Evolutionary conservation across 2,329 filamentous ascomycete species (phyloP).

Genomic region (Aspergillus fijiensis): DNA sequence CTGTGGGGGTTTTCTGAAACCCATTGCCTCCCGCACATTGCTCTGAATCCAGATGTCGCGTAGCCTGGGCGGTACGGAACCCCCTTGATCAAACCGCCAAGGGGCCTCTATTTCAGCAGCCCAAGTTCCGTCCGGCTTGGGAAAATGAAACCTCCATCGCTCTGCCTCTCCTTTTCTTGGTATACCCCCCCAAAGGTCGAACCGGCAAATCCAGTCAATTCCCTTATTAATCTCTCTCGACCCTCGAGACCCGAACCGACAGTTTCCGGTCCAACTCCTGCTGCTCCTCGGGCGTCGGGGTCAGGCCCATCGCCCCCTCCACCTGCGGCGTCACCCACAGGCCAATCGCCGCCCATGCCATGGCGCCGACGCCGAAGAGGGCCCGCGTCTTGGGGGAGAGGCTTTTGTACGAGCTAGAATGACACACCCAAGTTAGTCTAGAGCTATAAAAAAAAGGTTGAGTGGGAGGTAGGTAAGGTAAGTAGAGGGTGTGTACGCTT

Average conservation of each 20-base stretch:
- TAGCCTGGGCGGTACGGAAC: not conserved
- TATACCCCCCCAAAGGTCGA: no score
- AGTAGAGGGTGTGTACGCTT: no score
- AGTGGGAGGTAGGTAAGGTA: no score
- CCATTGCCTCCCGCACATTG: not conserved
- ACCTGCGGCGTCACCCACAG: constrained; percentile 71
- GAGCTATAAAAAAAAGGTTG: not conserved
- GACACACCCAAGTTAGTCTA: not conserved
- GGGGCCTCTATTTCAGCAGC: no score
- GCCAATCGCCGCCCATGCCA: constrained; percentile 73
- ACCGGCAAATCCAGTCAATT: no score
- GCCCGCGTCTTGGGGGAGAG: constrained; percentile 70
- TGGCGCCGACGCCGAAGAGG: constrained; percentile 69
- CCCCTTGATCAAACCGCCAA: no score
- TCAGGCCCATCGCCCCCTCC: constrained; percentile 71
- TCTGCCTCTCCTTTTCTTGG: no score
- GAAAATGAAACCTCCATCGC: no score
- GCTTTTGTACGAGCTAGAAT: constrained; percentile 64
- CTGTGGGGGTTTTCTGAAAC: not conserved
- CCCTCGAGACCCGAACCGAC: constrained; percentile 34
- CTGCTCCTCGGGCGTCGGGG: constrained; percentile 71
- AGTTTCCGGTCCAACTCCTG: constrained; percentile 57
- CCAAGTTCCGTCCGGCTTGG: no score
- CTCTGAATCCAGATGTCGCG: not conserved
- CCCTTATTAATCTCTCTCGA: constrained; percentile 22